Evolutionary conservation across 805 yeast species (phyloP), one percentile per base, ranked within the genome.

Genomic region (Jamesozyma rosinii): DNA sequence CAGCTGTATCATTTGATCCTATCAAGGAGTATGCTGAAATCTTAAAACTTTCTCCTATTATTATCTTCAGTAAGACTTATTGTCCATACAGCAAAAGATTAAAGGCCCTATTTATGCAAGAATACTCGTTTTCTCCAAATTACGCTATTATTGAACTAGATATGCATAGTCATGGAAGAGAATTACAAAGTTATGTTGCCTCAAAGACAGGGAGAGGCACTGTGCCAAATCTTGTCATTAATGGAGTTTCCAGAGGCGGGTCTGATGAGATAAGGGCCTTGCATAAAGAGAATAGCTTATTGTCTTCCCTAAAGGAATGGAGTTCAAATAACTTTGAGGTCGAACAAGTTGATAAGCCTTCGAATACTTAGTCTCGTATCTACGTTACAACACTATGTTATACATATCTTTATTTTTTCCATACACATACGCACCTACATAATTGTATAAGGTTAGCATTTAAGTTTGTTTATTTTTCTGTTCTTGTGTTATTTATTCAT

Each of bases 181-280:
- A 75, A 48, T 70, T 92, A 47, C 97, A 89, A 64, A 75, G 69
- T 15, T 81, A 82, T 61, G 71, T 92, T 41, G 81, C 72, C 15
- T 68, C 71, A 40, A 62, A 72, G 44, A 77, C 95, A 4, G 94
- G 92, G 5, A 77, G 96, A 52, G 66, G 66, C 24, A 90, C 97
- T 0, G 98, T 92, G 13, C 98, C 98, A 21, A 92, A 92, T 58
- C 75, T 92, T 18, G 70, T 86, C 42, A 75, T 90, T 42, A 82
- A 79, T 44, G 82, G 83, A 8, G 61, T 73, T 21, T 80, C 90
- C 38, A 73, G 83, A 50, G 98, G 98, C 33, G 98, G 98, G 2
- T 77, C 77, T 34, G 96, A 87, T 61, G 97, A 89, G 44, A 76
- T 92, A 60, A 68, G 63, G 21, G 70, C 66, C 29, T 65, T 86